A percentile compares a stretch with the other conserved stretches of the same genome.
Conservation (phyloP, 495 filamentous ascomycete species). For the Hamigera avellanea region DNA sequence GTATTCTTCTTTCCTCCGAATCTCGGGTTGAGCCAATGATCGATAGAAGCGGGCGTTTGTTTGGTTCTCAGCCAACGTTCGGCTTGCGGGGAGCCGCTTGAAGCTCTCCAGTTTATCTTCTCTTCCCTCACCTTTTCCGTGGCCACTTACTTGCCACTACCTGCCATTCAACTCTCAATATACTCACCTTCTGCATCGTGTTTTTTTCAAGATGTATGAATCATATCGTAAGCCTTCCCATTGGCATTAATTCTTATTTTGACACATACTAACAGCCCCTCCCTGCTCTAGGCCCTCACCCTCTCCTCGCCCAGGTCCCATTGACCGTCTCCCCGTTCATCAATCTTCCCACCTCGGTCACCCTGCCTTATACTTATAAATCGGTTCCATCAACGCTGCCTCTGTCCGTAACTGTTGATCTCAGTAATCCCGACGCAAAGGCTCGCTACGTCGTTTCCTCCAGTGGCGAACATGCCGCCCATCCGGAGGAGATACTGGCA, state of each 20-base stretch:
- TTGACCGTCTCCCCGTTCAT: constrained; percentile 92
- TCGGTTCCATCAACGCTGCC: constrained; percentile 76
- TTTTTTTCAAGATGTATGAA: constrained; percentile 26
- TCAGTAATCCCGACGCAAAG: constrained; percentile 27
- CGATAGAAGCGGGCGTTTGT: too few species aligned
- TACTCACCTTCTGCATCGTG: too few species aligned
- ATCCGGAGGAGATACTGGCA: constrained; percentile 70
- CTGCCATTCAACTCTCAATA: too few species aligned
- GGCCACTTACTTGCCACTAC: too few species aligned
- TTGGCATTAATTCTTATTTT: not conserved
- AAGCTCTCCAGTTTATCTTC: too few species aligned
- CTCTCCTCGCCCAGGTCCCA: constrained; percentile 81
- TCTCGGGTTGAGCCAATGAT: too few species aligned
- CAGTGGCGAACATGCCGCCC: constrained; percentile 61
- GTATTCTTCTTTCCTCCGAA: too few species aligned
- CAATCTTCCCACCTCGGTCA: constrained; percentile 77
- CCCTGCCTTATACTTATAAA: constrained; percentile 92
- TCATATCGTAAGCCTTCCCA: constrained; percentile 25
- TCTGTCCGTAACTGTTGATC: constrained; percentile 53
- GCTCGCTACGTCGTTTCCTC: constrained; percentile 63
- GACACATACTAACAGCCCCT: not conserved
- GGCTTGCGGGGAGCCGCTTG: too few species aligned
- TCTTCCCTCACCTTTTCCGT: too few species aligned
- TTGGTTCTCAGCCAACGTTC: too few species aligned
- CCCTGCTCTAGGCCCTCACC: constrained; percentile 54